phyloP scores from a whole-genome alignment of 495 filamentous ascomycete genomes.

The Acidiella bohemica region DNA sequence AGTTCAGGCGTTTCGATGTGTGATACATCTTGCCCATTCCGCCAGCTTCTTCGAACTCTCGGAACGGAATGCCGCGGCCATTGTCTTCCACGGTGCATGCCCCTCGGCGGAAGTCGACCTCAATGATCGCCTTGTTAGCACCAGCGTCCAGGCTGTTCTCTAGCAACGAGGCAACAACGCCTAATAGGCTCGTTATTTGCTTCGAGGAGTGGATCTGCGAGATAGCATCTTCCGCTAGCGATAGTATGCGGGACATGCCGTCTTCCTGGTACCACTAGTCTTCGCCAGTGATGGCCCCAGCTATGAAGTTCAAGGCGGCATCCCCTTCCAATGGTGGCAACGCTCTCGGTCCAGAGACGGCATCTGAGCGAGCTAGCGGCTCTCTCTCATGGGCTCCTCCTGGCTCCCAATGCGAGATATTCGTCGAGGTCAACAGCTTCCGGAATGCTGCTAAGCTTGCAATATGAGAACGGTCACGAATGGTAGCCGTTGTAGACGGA shows the following conservation, averaged over 20 bases:
- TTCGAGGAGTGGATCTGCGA: slow-evolving; percentile 83
- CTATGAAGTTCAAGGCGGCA: slow-evolving; percentile 14
- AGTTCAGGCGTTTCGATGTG: slow-evolving; percentile 53
- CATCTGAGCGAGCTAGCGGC: too few species aligned
- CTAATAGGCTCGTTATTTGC: slow-evolving; percentile 59
- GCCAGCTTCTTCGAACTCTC: slow-evolving; percentile 55
- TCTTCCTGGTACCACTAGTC: neutral
- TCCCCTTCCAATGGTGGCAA: slow-evolving; percentile 11
- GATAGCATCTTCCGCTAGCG: slow-evolving; percentile 58
- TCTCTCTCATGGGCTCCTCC: too few species aligned
- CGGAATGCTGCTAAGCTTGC: too few species aligned
- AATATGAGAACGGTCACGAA: too few species aligned
- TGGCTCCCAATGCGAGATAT: too few species aligned
- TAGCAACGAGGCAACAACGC: slow-evolving; percentile 59
- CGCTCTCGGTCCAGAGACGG: too few species aligned
- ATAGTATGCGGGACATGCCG: slow-evolving; percentile 40
- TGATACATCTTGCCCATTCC: slow-evolving; percentile 63
- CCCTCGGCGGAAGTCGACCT: slow-evolving; percentile 62
- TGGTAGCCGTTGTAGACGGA: too few species aligned
- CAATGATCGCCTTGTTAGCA: slow-evolving; percentile 55
- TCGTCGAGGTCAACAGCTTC: too few species aligned
- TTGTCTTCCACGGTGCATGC: slow-evolving; percentile 80
- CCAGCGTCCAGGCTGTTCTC: slow-evolving; percentile 78
- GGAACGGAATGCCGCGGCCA: slow-evolving; percentile 61
- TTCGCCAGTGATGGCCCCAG: neutral